phyloP scores from a whole-genome alignment of 768 basidiomycete genomes.

The Galerina sulciceps region DNA sequence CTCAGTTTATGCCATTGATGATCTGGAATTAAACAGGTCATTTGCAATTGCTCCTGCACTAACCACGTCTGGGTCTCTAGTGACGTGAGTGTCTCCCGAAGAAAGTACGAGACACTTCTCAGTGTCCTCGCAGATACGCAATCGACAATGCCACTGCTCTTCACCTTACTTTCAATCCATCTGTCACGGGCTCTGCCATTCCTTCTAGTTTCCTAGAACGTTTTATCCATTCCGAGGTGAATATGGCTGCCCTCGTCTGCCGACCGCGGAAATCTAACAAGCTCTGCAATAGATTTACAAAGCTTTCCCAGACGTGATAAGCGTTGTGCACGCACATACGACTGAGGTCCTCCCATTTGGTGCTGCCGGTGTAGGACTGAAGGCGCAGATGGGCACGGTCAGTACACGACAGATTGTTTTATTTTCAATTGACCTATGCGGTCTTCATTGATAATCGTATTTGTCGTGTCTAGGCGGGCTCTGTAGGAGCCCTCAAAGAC shows the following conservation, averaged over 20 bases:
- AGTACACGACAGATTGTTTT: background rate
- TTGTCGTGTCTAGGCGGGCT: constrained; percentile 14
- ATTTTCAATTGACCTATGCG: no score
- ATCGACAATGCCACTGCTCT: constrained; percentile 24
- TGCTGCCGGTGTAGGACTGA: constrained; percentile 18
- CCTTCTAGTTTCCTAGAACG: constrained; percentile 23
- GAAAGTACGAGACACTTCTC: background rate
- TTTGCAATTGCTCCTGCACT: constrained; percentile 24
- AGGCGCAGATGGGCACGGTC: constrained; percentile 25
- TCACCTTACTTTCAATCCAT: constrained; percentile 21
- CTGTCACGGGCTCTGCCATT: constrained; percentile 15
- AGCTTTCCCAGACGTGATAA: constrained; percentile 19
- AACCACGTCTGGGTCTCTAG: constrained; percentile 18
- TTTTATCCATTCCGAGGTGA: constrained; percentile 24
- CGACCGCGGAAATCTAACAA: background rate
- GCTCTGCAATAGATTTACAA: constrained; percentile 17
- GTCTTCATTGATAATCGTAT: no score
- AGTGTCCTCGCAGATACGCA: constrained; percentile 13
- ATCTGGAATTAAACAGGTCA: constrained; percentile 6
- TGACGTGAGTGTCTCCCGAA: constrained; percentile 15
- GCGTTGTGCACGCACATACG: constrained; percentile 25
- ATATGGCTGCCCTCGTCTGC: no score
- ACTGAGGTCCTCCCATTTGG: constrained; percentile 22
- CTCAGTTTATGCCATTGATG: no score
- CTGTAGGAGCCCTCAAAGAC: constrained; percentile 16